Base-by-base conservation (phyloP, 345 rosid genomes). In the Brassica nigra region DNA sequence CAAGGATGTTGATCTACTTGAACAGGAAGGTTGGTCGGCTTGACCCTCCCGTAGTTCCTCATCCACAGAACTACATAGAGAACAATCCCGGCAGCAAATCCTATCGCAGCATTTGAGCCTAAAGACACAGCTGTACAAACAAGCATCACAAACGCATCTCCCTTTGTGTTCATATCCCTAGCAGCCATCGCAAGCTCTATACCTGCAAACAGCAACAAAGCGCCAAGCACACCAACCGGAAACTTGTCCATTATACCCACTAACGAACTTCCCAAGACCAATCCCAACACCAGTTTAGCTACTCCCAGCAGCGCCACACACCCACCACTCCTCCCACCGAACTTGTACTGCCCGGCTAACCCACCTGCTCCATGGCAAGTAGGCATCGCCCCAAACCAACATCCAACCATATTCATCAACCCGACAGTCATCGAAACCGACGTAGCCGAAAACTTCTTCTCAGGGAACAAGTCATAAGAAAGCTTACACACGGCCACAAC, bases 331-430 rank as follows among this genome's bases (percentile, higher is more conserved):
- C 98, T 86, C 4, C 97, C 96, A 3, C 98, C 94, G 75, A 91
- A 94, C 86, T 89, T 94, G 78, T 88, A 92, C 85, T 94, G 92
- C 64, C 96, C 97, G 0, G 98, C 98, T 30, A 91, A 80, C 29
- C 98, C 97, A 0, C 97, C 92, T 0, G 98, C 97, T 14, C 94
- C 98, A 27, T 93, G 98, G 81, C 92, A 93, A 68, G 94, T 88
- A 4, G 98, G 98, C 94, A 93, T 88, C 49, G 90, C 95, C 7
- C 94, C 95, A 39, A 93, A 91, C 98, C 97, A 93, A 59, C 97
- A 90, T 20, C 95, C 92, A 9, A 87, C 90, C 68, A 93, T 31
- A 82, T 93, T 93, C 98, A 90, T 89, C 70, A 91, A 3, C 62
- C 98, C 95, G 0, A 93, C 94, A 0, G 92, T 90, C 62, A 86